phyloP scores from a whole-genome alignment of 306 rosid species.

The Vachellia collinsii region DNA sequence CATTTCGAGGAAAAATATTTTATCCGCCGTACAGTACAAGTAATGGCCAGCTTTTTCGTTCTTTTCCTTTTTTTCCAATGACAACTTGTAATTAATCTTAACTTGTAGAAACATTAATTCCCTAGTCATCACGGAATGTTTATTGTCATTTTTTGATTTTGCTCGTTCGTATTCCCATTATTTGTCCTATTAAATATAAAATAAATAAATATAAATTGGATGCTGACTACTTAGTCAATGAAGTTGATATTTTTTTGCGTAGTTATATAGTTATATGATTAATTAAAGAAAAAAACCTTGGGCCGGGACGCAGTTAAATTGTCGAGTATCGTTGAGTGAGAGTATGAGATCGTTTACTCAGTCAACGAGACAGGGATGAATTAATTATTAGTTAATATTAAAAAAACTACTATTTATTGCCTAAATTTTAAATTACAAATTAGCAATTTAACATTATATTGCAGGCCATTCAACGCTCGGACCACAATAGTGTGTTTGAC shows the following conservation, averaged over 20 bases:
- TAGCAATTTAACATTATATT: neutral
- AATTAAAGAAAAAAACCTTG: neutral
- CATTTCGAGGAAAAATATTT: no score
- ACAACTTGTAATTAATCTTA: neutral
- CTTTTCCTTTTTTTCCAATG: neutral
- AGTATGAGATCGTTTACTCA: neutral
- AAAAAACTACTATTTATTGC: neutral
- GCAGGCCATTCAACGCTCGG: conserved; percentile 25
- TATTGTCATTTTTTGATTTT: neutral
- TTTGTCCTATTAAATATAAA: neutral
- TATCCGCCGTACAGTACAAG: neutral
- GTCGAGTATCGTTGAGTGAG: neutral
- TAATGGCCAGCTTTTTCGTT: neutral
- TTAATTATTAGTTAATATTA: neutral
- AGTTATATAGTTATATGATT: neutral
- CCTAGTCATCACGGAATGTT: neutral
- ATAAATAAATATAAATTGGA: neutral
- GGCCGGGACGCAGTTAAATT: neutral
- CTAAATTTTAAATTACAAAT: conserved; percentile 6
- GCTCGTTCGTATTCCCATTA: neutral
- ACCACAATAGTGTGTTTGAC: conserved; percentile 24
- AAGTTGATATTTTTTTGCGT: neutral
- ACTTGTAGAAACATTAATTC: neutral
- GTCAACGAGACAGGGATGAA: neutral
- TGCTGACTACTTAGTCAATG: neutral